Percentiles rank a stretch among this genome's conserved stretches.
Conservation (phyloP, 495 filamentous ascomycete species). For the Pyrenopolyporus hunteri region DNA sequence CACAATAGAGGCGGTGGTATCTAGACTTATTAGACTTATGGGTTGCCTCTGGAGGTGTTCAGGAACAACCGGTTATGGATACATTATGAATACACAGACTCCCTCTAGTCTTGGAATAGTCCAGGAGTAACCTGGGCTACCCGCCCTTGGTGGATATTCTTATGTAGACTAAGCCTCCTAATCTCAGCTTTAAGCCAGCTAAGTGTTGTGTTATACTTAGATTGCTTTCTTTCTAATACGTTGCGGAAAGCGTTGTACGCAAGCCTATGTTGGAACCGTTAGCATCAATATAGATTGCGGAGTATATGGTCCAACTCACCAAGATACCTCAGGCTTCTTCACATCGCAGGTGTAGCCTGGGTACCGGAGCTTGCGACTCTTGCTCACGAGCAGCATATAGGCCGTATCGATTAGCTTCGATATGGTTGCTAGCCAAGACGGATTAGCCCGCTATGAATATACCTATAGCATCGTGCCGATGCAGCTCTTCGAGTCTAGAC, state of each 20-base stretch:
- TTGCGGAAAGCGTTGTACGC: slow-evolving; percentile 68
- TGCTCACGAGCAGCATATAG: slow-evolving; percentile 66
- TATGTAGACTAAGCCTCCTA: slow-evolving; percentile 35
- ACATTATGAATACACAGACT: background rate
- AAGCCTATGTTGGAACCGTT: slow-evolving; percentile 51
- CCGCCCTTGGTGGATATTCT: slow-evolving; percentile 35
- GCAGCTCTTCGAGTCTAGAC: slow-evolving; percentile 25
- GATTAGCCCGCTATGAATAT: background rate
- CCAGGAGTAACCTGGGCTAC: slow-evolving; percentile 16
- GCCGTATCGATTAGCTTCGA: slow-evolving; percentile 69
- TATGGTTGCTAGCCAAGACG: slow-evolving; percentile 61
- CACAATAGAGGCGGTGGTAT: background rate
- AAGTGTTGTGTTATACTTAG: slow-evolving; percentile 64
- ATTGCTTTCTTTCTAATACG: slow-evolving; percentile 72
- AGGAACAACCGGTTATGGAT: too few species aligned
- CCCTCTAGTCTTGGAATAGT: background rate
- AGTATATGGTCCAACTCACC: slow-evolving; percentile 52
- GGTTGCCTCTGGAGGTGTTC: too few species aligned
- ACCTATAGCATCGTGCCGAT: background rate
- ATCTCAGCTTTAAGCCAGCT: slow-evolving; percentile 64
- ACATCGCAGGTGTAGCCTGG: slow-evolving; percentile 64
- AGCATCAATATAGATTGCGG: slow-evolving; percentile 10
- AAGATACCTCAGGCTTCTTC: slow-evolving; percentile 68
- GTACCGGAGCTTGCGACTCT: slow-evolving; percentile 52
- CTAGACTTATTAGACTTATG: too few species aligned